These are phyloP conservation scores for Diaporthe caulivora DNA, from an alignment of 2,329 filamentous ascomycete genomes.

Conservation along the genomic window DNA sequence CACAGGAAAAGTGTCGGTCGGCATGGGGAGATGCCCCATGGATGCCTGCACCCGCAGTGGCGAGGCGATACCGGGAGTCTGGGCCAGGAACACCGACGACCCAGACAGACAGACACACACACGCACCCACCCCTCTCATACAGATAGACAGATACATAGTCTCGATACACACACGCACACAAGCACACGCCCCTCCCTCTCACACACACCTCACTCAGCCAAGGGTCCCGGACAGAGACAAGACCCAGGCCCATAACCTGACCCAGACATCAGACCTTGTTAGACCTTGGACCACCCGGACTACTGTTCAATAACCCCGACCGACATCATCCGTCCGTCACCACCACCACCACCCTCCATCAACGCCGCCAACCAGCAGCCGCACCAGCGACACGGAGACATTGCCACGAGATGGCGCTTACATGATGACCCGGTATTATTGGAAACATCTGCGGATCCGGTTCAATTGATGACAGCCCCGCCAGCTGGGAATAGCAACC, in stretches of 20 bases:
- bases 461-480: constrained; percentile 27
- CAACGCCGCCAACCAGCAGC: constrained; percentile 14
- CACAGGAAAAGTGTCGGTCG: not conserved
- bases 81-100: constrained; percentile 22
- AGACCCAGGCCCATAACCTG: not conserved
- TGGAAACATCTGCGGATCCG: constrained; percentile 25
- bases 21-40: constrained; percentile 7
- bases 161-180: not conserved
- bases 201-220: not conserved
- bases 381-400: constrained; percentile 16
- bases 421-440: constrained; percentile 30
- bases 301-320: constrained; percentile 4
- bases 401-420: constrained; percentile 34
- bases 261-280: constrained; percentile 13
- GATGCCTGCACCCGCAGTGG: constrained; percentile 21
- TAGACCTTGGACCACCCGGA: constrained; percentile 4
- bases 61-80: constrained; percentile 30
- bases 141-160: no score
- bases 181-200: not conserved
- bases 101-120: not conserved
- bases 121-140: not conserved
- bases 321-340: constrained; percentile 5
- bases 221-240: not conserved
- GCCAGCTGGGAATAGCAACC: constrained; percentile 9
- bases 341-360: constrained; percentile 8